Evolutionary conservation across 75 land plant species (phyloP).

Genomic region (Cunninghamia lanceolata): DNA sequence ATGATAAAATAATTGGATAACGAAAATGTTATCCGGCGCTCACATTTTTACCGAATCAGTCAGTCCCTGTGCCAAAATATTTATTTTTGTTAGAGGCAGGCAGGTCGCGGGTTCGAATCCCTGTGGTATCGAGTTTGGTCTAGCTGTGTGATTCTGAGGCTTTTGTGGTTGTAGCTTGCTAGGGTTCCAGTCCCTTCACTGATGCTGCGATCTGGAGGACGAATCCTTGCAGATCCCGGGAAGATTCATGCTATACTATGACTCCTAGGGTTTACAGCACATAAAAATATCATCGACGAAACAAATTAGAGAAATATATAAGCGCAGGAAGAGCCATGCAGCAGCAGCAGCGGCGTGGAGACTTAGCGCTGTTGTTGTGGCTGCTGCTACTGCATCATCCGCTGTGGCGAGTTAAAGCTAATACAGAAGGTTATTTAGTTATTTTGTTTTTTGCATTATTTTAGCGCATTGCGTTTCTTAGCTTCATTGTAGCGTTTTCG

Average conservation of each 20-base stretch:
- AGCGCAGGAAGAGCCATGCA: neutral
- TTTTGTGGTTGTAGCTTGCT: neutral
- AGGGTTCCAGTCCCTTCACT: neutral
- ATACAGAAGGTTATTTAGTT: constrained; percentile 23
- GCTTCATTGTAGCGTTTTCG: neutral
- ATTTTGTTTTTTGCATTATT: neutral
- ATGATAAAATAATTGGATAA: neutral
- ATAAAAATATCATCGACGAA: neutral
- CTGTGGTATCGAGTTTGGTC: too few relatives aligned
- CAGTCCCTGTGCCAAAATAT: neutral
- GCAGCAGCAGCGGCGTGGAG: constrained; percentile 7
- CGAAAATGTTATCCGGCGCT: neutral
- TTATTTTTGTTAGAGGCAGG: neutral
- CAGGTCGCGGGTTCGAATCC: constrained; percentile 9
- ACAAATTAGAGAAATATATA: neutral
- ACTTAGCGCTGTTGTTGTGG: constrained; percentile 14
- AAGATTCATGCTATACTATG: neutral
- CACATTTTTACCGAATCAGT: neutral
- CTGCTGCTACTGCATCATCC: constrained; percentile 23
- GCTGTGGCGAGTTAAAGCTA: constrained; percentile 14
- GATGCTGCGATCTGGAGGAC: neutral
- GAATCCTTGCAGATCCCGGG: neutral
- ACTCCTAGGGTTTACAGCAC: neutral
- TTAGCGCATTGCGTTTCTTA: neutral
- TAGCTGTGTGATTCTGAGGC: neutral